phyloP scores from a whole-genome alignment of 805 yeast genomes.

The Saccharomycopsis sp. region DNA sequence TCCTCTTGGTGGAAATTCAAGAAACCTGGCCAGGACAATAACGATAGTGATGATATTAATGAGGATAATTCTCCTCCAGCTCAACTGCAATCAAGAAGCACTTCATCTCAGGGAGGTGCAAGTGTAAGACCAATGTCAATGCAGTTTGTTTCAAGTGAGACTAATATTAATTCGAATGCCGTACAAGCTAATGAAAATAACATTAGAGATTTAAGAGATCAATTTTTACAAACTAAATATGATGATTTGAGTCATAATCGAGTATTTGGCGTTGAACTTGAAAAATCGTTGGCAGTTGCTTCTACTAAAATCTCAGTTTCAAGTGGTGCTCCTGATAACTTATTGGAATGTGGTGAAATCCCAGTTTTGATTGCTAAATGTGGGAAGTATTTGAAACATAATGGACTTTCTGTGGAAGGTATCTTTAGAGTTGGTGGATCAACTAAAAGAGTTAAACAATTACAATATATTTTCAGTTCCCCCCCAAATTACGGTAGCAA shows the following conservation, averaged over 20 bases:
- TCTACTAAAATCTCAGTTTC: constrained; percentile 67
- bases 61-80: constrained; percentile 1
- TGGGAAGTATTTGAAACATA: constrained; percentile 74
- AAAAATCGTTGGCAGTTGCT: constrained; percentile 65
- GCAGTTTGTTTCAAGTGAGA: no score
- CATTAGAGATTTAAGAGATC: constrained; percentile 30
- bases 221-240: constrained; percentile 6
- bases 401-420: constrained; percentile 79
- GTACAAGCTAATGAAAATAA: constrained; percentile 23
- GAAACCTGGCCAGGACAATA: constrained; percentile 1
- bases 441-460: constrained; percentile 75
- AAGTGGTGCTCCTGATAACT: constrained; percentile 48
- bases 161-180: constrained; percentile 9
- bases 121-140: no score
- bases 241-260: constrained; percentile 11
- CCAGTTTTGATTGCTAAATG: constrained; percentile 96
- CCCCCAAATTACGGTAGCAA: constrained; percentile 89
- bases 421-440: constrained; percentile 92
- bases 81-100: background rate
- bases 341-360: constrained; percentile 75
- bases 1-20: constrained; percentile 20
- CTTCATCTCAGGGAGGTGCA: no score
- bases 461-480: constrained; percentile 74
- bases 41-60: constrained; percentile 5
- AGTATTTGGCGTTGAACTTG: constrained; percentile 78